Percentiles rank a stretch among this genome's conserved stretches.
These are phyloP conservation scores for Hanseniaspora gamundiae DNA, from an alignment of 1,139 yeast species.

Conservation along the genomic window DNA sequence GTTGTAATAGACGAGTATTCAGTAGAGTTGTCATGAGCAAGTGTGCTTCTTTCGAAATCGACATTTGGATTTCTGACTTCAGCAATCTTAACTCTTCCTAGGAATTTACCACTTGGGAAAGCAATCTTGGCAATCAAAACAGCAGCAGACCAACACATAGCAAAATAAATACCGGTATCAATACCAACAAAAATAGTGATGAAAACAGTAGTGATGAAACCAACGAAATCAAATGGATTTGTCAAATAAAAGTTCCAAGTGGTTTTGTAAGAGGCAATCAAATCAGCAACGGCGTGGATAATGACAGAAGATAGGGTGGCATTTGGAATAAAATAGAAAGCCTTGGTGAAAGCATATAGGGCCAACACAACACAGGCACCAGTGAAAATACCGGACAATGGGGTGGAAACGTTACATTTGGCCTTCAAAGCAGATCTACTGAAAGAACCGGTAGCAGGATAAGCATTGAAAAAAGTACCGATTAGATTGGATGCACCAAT, in stretches of 20 bases:
- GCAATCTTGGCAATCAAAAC: constrained; percentile 63
- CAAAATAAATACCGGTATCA: constrained; percentile 85
- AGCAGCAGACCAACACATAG: constrained; percentile 75
- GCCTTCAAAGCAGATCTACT: constrained; percentile 90
- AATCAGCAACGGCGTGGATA: constrained; percentile 90
- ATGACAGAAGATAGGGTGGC: constrained; percentile 80
- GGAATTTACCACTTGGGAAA: constrained; percentile 68
- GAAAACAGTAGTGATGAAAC: constrained; percentile 65
- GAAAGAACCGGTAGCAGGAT: constrained; percentile 94
- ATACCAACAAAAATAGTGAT: constrained; percentile 72
- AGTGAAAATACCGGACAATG: constrained; percentile 83
- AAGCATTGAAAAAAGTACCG: constrained; percentile 86
- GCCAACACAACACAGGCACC: constrained; percentile 85
- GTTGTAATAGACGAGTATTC: constrained; percentile 2
- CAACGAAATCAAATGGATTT: constrained; percentile 64
- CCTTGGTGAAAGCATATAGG: constrained; percentile 66
- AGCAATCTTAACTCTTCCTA: constrained; percentile 64
- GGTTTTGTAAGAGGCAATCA: constrained; percentile 60
- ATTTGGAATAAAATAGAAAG: constrained; percentile 83
- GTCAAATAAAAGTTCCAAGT: constrained; percentile 68
- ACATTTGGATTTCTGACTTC: constrained; percentile 54
- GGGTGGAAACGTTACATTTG: constrained; percentile 92
- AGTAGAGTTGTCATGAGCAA: constrained; percentile 9
- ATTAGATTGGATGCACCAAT: constrained; percentile 85
- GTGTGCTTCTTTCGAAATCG: constrained; percentile 14